These are phyloP conservation scores for Fusarium marasasianum DNA, from an alignment of 2,329 filamentous ascomycete genomes.

Conservation along the genomic window DNA sequence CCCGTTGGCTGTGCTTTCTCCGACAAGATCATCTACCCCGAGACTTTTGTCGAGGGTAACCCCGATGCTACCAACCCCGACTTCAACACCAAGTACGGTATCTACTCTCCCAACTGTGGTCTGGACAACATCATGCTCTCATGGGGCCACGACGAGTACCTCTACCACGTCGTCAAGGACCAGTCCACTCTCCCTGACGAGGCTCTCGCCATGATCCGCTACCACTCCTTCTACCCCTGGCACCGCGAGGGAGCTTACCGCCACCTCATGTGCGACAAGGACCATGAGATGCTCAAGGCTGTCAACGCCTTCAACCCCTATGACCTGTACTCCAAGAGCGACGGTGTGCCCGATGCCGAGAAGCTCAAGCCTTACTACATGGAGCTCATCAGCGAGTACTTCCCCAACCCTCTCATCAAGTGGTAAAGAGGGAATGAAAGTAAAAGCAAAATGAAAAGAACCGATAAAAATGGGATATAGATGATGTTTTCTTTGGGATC, in stretches of 20 bases:
- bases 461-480: background rate
- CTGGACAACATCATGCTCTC: conserved; percentile 89
- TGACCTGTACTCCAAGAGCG: conserved; percentile 91
- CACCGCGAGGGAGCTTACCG: conserved; percentile 82
- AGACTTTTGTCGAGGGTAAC: conserved; percentile 76
- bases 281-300: conserved; percentile 80
- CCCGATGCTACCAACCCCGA: conserved; percentile 76
- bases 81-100: conserved; percentile 80
- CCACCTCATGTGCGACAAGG: conserved; percentile 85
- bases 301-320: conserved; percentile 92
- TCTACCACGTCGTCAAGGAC: conserved; percentile 87
- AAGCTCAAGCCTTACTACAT: conserved; percentile 71
- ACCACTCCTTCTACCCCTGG: conserved; percentile 95
- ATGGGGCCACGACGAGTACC: conserved; percentile 90
- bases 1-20: conserved; percentile 81
- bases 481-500: conserved; percentile 8
- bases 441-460: background rate
- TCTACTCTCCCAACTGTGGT: conserved; percentile 82
- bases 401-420: conserved; percentile 51
- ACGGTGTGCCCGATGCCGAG: conserved; percentile 78
- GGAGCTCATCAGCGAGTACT: conserved; percentile 56
- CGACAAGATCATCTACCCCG: conserved; percentile 80
- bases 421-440: conserved; percentile 44
- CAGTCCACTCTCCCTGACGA: conserved; percentile 82
- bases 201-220: conserved; percentile 90